Percentiles rank a stretch among this genome's conserved stretches.
phyloP scores from a whole-genome alignment of 306 rosid genomes.

The Inga oerstediana region DNA sequence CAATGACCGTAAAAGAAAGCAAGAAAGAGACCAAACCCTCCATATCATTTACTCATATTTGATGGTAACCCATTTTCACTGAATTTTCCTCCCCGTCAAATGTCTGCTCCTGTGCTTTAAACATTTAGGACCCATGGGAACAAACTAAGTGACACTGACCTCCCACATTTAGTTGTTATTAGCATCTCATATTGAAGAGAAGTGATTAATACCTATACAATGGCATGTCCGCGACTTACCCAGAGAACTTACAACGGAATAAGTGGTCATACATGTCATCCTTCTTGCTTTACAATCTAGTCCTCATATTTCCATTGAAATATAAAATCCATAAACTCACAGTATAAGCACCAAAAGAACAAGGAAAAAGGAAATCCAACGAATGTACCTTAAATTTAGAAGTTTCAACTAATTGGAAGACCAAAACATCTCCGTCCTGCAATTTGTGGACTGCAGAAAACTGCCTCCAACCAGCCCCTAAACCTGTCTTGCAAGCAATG shows the following conservation, averaged over 20 bases:
- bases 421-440: conserved; percentile 83
- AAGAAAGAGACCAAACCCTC: background rate
- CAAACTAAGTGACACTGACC: background rate
- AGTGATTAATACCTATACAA: background rate
- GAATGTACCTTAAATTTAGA: conserved; percentile 72
- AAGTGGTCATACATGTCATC: background rate
- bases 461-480: conserved; percentile 97
- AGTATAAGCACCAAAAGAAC: background rate
- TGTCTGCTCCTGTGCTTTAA: background rate
- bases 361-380: background rate
- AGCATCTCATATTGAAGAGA: background rate
- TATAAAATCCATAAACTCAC: background rate
- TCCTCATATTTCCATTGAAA: background rate
- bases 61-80: background rate
- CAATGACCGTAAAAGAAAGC: background rate
- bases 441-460: conserved; percentile 80
- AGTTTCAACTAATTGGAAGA: conserved; percentile 86
- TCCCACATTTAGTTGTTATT: background rate
- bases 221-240: background rate
- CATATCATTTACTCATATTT: background rate
- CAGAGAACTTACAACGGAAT: background rate
- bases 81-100: background rate
- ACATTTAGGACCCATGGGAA: background rate
- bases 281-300: background rate
- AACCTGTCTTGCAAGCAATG: conserved; percentile 82